Conservation (phyloP, 495 filamentous ascomycete genomes). For the Cudoniella acicularis region DNA sequence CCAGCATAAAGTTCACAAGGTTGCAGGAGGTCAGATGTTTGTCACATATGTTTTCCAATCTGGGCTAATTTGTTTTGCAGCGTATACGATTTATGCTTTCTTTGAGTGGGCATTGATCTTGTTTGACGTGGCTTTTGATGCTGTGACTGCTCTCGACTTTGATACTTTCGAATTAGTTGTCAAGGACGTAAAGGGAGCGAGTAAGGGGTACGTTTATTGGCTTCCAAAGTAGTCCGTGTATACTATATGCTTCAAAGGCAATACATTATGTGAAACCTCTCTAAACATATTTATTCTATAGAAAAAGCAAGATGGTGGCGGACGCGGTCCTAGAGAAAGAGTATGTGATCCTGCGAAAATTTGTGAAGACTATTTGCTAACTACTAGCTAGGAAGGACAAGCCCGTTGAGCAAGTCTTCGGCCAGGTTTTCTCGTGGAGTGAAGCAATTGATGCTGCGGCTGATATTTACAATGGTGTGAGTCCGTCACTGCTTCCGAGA, state of each 20-base stretch:
- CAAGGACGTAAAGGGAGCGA: slow-evolving; percentile 81
- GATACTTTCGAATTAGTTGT: slow-evolving; percentile 83
- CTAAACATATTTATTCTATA: slow-evolving; percentile 29
- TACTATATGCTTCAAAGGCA: slow-evolving; percentile 28
- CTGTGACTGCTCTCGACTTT: slow-evolving; percentile 95
- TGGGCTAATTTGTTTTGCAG: slow-evolving; percentile 41
- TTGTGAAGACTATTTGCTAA: slow-evolving; percentile 17
- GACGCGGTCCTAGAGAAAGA: slow-evolving; percentile 85
- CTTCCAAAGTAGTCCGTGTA: slow-evolving; percentile 71
- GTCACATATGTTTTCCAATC: slow-evolving; percentile 20
- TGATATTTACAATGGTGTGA: slow-evolving; percentile 89
- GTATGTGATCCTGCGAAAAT: slow-evolving; percentile 42
- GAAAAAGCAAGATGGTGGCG: slow-evolving; percentile 57
- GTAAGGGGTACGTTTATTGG: slow-evolving; percentile 99
- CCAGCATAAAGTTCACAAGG: slow-evolving; percentile 95
- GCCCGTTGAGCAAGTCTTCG: slow-evolving; percentile 65
- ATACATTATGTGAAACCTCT: slow-evolving; percentile 29
- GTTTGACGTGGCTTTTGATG: slow-evolving; percentile 95
- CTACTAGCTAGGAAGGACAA: slow-evolving; percentile 64
- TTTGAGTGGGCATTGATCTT: slow-evolving; percentile 96
- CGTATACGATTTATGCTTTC: slow-evolving; percentile 97
- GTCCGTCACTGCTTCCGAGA: slow-evolving; percentile 24
- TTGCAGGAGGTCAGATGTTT: slow-evolving; percentile 75
- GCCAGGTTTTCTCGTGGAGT: slow-evolving; percentile 65
- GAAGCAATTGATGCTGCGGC: slow-evolving; percentile 78